Evolutionary conservation across 2,329 filamentous ascomycete genomes (phyloP), one percentile per base, ranked within the genome.

Genomic region (Seiridium unicorne): DNA sequence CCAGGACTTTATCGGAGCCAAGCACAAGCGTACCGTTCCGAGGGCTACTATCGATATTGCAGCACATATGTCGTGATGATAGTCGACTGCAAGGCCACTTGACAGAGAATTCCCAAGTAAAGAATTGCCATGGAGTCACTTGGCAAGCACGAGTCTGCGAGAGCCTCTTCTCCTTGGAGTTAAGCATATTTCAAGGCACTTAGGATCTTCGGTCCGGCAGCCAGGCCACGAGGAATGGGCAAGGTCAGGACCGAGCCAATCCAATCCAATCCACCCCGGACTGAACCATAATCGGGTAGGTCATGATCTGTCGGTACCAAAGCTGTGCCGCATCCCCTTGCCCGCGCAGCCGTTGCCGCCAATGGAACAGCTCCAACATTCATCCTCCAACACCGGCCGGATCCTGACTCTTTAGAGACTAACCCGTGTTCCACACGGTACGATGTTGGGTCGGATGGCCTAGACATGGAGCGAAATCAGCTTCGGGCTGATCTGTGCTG

Each of bases 241-340:
- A 55, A n/a, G 36, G 51, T 55, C 51, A 44, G 51, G 31, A 36
- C 10, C 8, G 51, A 55, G 26, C 51, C 51, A 44, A 55, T 55
- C 38, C 51, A 44, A 26, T 18, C 36, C 38, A 11, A 5, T 53
- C 49, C 32, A 40, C 34, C 51, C 51, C n/a, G 51, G 38, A 18
- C 18, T 38, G 36, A 9, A 31, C 51, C 51, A 31, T n/a, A 34
- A 42, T 18, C 40, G 44, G 51, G 9, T 35, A 44, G 51, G 42
- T 38, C 38, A 44, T 26, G 44, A 18, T 18, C 36, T 26, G 51
- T 44, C 51, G 51, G 51, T 18, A 44, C 51, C 18, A 55, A 44
- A 32, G 18, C 35, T 44, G 51, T 55, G 51, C 51, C 51, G 51
- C 51, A n/a, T 55, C 51, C 51, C 51, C 51, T 55, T 55, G 51